Evolutionary conservation across 2,329 filamentous ascomycete genomes (phyloP), one percentile per base, ranked within the genome.

Genomic region (Alternaria sp.): DNA sequence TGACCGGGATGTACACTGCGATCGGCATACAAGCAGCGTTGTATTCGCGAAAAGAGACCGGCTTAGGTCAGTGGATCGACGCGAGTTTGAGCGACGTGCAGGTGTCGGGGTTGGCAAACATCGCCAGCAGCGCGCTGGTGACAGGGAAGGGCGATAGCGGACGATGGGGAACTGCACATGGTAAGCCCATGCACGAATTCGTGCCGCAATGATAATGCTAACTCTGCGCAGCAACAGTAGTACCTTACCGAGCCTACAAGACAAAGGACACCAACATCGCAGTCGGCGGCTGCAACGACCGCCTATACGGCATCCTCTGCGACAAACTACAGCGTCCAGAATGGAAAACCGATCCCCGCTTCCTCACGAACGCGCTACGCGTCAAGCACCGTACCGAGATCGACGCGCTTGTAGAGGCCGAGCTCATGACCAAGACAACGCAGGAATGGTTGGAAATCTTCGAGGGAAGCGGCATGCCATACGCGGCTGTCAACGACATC

Each of bases 1-100:
- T 95, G 0, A 97, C 96, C 0, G 96, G 96, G 0, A 83, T 99
- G 40, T 98, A 98, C 80, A 95, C 95, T 3, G 93, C 91, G 72
- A 98, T 97, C 81, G 91, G 92, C 64, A 93, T 98, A 74, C 93
- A 98, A 90, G 95, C 96, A 0, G 93, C 93, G 1, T 83, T 99
- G 30, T 84, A 98, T 32, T 87, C 88, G 1, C 86, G 95, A n/a
- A 88, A 81, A 9, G 89, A 85, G 70, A 94, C 91, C 0, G 92
- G 93, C 4, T 87, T 87, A 71, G 96, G 96, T 0, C 95, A 98
- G 81, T 93, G 97, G 79, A 92, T 98, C 63, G 96, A 98, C 79
- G 90, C 95, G 19, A 89, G 92, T 3, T 82, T 98, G 68, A 96
- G 93, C 69, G 96, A 99, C 78, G 97, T 93, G 73, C 96, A 99